Evolutionary conservation across 768 basidiomycete genomes (phyloP).

Genomic region (Auricularia cornea): DNA sequence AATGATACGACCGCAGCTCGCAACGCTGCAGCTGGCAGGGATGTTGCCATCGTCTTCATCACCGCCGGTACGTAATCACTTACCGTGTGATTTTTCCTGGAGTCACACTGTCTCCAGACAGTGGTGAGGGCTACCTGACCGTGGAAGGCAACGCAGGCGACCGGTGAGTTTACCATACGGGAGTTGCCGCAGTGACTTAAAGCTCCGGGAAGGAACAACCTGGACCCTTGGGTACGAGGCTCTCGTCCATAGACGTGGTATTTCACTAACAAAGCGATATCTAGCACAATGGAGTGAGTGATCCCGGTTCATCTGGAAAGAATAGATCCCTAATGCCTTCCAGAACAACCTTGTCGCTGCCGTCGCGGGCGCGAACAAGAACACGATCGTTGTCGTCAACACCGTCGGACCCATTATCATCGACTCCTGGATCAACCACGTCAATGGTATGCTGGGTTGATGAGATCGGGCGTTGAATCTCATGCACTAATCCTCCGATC

Average conservation of each 20-base stretch:
- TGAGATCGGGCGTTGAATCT: conserved; percentile 23
- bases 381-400: conserved; percentile 75
- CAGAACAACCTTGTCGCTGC: conserved; percentile 35
- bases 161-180: conserved; percentile 8
- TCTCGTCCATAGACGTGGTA: too few species aligned
- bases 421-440: conserved; percentile 67
- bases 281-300: conserved; percentile 36
- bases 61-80: conserved; percentile 19
- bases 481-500: conserved; percentile 16
- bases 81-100: too few species aligned
- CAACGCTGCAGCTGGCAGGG: conserved; percentile 36
- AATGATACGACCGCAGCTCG: conserved; percentile 39
- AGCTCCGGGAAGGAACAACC: conserved; percentile 26
- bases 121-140: conserved; percentile 40
- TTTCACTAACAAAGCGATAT: too few species aligned
- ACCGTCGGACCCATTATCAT: conserved; percentile 62
- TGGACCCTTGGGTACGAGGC: conserved; percentile 30
- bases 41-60: conserved; percentile 44
- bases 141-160: conserved; percentile 56
- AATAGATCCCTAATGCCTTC: neutral
- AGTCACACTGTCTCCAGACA: too few species aligned
- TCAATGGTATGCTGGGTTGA: conserved; percentile 67
- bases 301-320: neutral
- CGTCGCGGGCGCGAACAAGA: conserved; percentile 60
- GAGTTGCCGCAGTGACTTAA: neutral